Base-by-base conservation (phyloP, 129 eudicot species). In the Flaveria bidentis region DNA sequence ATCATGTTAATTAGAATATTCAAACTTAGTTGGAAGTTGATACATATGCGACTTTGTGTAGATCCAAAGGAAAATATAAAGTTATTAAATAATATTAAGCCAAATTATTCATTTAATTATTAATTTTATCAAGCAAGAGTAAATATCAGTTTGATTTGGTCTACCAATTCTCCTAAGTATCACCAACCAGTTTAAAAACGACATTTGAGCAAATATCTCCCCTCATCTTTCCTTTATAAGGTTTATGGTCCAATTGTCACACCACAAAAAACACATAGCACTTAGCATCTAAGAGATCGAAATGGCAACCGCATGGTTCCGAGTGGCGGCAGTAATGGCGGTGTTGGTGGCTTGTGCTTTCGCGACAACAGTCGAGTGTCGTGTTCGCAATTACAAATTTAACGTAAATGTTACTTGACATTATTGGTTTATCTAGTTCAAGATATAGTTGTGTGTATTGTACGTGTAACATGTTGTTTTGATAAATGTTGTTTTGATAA, bases 351-450 rank as follows among this genome's bases (percentile, higher is more conserved):
- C 84, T 60, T 85, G 84, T 81, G 69, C 86, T 50, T 73, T 79
- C 9, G 85, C 87, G 3, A 66, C 80, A 2, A 22, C 82, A 51
- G 89, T 89, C 49, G 85, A 92, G 73, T 85, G 87, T 61, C 80
- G 80, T 9, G 65, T 81, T 84, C 97, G 89, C 16, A 78, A 83
- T 23, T 92, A 92, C 84, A 89, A 92, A 61, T 92, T 92, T 73
- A 84, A 92, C 72, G 97, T 89, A 73, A 73, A 93, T 66, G 10
- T 13, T 11, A 22, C 16, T 23, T 47, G 23, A 15, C 2, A 2
- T 44, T 3, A 16, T 60, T 60, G 17, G 9, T 44, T 75, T 45
- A 25, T 46, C 17, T 3, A 33, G 39, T 6, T 6, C 8, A 47
- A 47, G 18, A 49, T 0, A 46, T 50, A 25, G 6, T 50, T 11